phyloP scores from a whole-genome alignment of 2,329 filamentous ascomycete species.

The Teratosphaeria pseudoeucalypti region DNA sequence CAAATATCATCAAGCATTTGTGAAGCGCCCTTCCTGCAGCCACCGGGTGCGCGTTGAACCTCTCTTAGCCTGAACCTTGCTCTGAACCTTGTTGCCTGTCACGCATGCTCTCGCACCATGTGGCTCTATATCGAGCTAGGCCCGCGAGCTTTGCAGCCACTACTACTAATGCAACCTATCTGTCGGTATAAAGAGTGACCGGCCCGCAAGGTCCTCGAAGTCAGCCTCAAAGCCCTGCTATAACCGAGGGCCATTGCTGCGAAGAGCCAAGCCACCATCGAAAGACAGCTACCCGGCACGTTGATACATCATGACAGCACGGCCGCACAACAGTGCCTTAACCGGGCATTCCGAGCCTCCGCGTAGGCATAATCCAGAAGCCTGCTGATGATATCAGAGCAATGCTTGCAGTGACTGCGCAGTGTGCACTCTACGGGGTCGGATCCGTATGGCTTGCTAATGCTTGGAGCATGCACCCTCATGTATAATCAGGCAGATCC shows the following conservation, averaged over 20 bases:
- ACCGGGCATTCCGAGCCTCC: no score
- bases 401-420: not conserved
- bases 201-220: not conserved
- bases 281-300: not conserved
- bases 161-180: not conserved
- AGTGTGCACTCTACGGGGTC: not conserved
- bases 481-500: not conserved
- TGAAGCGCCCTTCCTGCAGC: not conserved
- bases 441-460: not conserved
- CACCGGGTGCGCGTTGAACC: not conserved
- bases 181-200: not conserved
- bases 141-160: not conserved
- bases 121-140: not conserved
- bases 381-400: no score
- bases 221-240: not conserved
- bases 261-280: not conserved
- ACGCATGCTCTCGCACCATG: not conserved
- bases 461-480: not conserved
- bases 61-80: not conserved
- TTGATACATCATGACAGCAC: no score
- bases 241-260: not conserved
- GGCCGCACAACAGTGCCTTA: no score
- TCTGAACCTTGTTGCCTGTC: not conserved
- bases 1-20: not conserved
- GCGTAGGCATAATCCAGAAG: no score